Base-by-base conservation (phyloP, 805 yeast genomes). In the Grigorovia humatica region DNA sequence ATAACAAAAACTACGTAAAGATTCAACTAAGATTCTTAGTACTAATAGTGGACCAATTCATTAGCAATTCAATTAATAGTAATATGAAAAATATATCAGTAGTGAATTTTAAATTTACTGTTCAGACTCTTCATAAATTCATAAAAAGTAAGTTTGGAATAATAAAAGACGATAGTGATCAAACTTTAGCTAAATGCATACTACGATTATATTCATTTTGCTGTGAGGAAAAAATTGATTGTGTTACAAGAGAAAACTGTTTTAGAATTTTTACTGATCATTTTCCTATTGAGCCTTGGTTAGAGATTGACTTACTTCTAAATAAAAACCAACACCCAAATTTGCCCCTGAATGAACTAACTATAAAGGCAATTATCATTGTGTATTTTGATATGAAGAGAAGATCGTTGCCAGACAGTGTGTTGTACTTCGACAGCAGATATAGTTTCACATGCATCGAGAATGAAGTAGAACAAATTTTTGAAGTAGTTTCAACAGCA, bases 381-480 rank as follows among this genome's bases (percentile, higher is more conserved):
- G 53, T 61, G 3, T 38, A 52, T 35, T 60, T 61, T 45, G 68
- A 64, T 54, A 48, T 54, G 2, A 52, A 52, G 43, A 57, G 67
- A 49, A 54, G 65, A 17, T 23, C 47, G 1, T 19, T 48, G 9
- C 43, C 54, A 2, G n/a, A 4, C 8, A 46, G 29, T 1, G 40
- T 51, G 4, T n/a, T 62, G 7, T 32, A 15, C 29, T 50, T 41
- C 20, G 44, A 59, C 48, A 48, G 49, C 12, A 49, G 23, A 11
- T 35, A 48, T 35, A 44, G 50, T 38, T 38, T 38, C 15, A 38
- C 42, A 12, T 38, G 42, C 42, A 9, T 35, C 23, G 44, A 49
- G 27, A 48, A 44, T n/a, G 51, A 46, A 4, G 57, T 49, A 4
- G 45, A 46, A 4, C 6, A 40, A 4, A n/a, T 51, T n/a, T 15